Conservation (phyloP, 352 stramenopile genomes). For the Halophytophthora polymorphica region DNA sequence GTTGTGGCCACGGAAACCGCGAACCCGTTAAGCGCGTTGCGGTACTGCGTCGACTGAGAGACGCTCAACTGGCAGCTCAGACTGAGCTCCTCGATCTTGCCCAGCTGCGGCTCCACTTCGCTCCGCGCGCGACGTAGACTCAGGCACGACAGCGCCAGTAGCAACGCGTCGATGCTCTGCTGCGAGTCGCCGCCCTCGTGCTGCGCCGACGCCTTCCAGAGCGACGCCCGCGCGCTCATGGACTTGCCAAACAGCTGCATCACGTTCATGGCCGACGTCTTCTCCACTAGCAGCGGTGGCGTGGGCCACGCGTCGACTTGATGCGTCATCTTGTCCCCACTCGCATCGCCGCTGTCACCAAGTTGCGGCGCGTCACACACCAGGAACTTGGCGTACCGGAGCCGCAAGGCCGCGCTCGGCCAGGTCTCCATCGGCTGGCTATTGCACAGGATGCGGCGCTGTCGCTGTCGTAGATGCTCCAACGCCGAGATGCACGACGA, state of each 20-base stretch:
- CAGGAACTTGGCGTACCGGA: slow-evolving; percentile 54
- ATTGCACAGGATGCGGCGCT: slow-evolving; percentile 61
- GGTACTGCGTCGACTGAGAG: slow-evolving; percentile 70
- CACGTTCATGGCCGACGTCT: slow-evolving; percentile 34
- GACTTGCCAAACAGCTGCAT: slow-evolving; percentile 49
- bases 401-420: slow-evolving; percentile 32
- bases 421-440: slow-evolving; percentile 60
- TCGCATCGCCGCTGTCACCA: not conserved
- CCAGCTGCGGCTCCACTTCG: slow-evolving; percentile 72
- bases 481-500: slow-evolving; percentile 33
- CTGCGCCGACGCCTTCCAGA: slow-evolving; percentile 42
- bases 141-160: slow-evolving; percentile 58
- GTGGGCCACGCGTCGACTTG: slow-evolving; percentile 23
- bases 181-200: slow-evolving; percentile 20
- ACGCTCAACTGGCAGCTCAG: slow-evolving; percentile 50
- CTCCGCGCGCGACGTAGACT: slow-evolving; percentile 64
- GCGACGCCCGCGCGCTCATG: slow-evolving; percentile 29
- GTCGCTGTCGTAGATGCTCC: slow-evolving; percentile 40
- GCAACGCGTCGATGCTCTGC: slow-evolving; percentile 36
- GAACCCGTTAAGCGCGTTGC: slow-evolving; percentile 56
- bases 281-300: slow-evolving; percentile 38
- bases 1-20: slow-evolving; percentile 33
- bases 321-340: slow-evolving; percentile 12
- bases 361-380: slow-evolving; percentile 20
- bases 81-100: slow-evolving; percentile 82